Base-by-base conservation (phyloP, 176 grass and related monocot species). In the Zea luxurians region DNA sequence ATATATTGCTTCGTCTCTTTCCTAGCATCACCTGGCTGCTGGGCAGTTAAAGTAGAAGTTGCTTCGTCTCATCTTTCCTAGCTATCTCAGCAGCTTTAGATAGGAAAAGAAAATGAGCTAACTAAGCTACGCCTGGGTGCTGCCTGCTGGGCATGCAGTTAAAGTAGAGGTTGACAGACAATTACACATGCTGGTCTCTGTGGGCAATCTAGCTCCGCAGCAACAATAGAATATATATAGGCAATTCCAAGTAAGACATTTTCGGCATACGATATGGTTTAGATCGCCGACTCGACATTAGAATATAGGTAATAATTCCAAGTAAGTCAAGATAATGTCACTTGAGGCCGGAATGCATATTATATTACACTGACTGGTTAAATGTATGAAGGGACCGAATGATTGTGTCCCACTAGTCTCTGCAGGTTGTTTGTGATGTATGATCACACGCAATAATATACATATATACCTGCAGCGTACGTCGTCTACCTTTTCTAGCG, bases 81-180 rank as follows among this genome's bases (percentile, higher is more conserved):
- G 27, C n/a, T n/a, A n/a, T n/a, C n/a, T n/a, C n/a, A n/a, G n/a
- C n/a, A n/a, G n/a, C 27, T 27, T 27, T 27, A 27, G 27, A 27
- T 27, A 27, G 27, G 27, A 27, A 27, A 27, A 27, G 27, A 27
- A 27, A 27, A 27, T 27, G 27, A 27, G 27, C 27, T 27, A 27
- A 1, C 27, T 27, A 27, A 27, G 27, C 27, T 27, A 27, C 27
- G 27, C 27, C 27, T 27, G 27, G 27, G 27, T 27, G 27, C 27
- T 27, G 27, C 27, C 27, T 27, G 27, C 27, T 27, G 27, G 27
- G 27, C n/a, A n/a, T n/a, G n/a, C 27, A 27, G 27, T 27, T 27
- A 27, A 27, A 82, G 58, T 64, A 64, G 69, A 82, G 60, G 58
- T 73, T 43, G 58, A 82, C 61, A 41, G 45, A 27, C 45, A 52